These are phyloP conservation scores for Apiospora sp. DNA, from an alignment of 2,329 filamentous ascomycete genomes.

Conservation along the genomic window DNA sequence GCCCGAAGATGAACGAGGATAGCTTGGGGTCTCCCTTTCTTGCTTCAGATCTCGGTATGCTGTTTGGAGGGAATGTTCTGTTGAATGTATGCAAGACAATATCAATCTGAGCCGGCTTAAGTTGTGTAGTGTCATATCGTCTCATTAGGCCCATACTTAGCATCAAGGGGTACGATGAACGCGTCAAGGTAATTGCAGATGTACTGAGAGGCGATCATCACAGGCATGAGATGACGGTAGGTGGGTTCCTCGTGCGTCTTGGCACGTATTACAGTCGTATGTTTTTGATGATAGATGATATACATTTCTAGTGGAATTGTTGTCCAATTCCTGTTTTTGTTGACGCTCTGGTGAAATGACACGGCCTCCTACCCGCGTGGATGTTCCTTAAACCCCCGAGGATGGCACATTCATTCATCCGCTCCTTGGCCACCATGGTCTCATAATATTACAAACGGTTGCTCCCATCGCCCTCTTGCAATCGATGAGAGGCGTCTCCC, in stretches of 20 bases:
- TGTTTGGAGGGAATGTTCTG: neutral
- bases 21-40: neutral
- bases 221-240: neutral
- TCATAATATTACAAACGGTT: slow-evolving; percentile 18
- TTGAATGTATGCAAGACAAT: neutral
- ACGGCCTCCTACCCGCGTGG: neutral
- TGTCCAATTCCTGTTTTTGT: slow-evolving; percentile 15
- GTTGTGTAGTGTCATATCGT: neutral
- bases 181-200: neutral
- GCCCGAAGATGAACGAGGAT: too few relatives aligned
- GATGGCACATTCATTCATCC: neutral
- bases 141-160: neutral
- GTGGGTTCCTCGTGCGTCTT: too few relatives aligned
- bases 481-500: neutral
- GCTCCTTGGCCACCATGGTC: slow-evolving; percentile 7
- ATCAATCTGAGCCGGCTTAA: too few relatives aligned
- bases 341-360: slow-evolving; percentile 1
- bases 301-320: neutral
- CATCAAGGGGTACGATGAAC: neutral
- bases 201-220: neutral
- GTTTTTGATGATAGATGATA: neutral
- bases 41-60: neutral
- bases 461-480: too few relatives aligned
- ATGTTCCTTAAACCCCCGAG: neutral
- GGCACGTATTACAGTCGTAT: neutral